Conservation (phyloP, 2,329 filamentous ascomycete species). For the Phaeosphaeriaceae sp. region DNA sequence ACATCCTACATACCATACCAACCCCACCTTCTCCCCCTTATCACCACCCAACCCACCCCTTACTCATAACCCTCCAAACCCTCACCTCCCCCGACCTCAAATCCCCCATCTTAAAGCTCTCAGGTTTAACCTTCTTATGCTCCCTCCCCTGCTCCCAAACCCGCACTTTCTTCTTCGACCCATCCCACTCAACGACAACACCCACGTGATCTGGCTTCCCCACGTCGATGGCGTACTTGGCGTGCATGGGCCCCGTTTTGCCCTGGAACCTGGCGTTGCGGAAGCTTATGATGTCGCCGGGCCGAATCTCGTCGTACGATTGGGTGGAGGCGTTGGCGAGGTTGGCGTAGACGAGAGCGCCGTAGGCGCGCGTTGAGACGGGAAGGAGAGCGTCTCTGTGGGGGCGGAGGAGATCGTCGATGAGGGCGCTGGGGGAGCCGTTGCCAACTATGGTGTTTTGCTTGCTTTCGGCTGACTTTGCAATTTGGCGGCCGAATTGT, state of each 20-base stretch:
- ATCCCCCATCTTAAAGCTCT: slow-evolving; percentile 94
- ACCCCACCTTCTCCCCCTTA: too few species aligned
- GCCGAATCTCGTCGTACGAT: slow-evolving; percentile 89
- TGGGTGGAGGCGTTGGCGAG: slow-evolving; percentile 91
- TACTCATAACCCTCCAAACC: slow-evolving; percentile 94
- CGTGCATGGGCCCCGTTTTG: slow-evolving; percentile 92
- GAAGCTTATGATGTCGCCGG: slow-evolving; percentile 90
- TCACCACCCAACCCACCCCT: slow-evolving; percentile 89
- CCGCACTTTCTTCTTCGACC: slow-evolving; percentile 95
- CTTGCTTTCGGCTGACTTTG: slow-evolving; percentile 70
- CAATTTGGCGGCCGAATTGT: slow-evolving; percentile 79
- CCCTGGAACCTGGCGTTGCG: slow-evolving; percentile 95
- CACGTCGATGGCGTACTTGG: slow-evolving; percentile 88
- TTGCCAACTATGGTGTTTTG: slow-evolving; percentile 85
- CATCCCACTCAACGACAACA: slow-evolving; percentile 95
- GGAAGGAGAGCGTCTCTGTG: slow-evolving; percentile 77
- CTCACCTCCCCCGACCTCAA: slow-evolving; percentile 92
- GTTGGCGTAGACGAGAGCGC: slow-evolving; percentile 91
- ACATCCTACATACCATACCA: too few species aligned
- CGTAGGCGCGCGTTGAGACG: slow-evolving; percentile 87
- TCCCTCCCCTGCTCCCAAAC: slow-evolving; percentile 96
- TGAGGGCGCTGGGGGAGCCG: slow-evolving; percentile 76
- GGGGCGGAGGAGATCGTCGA: slow-evolving; percentile 79
- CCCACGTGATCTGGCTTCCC: slow-evolving; percentile 89
- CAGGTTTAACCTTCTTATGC: slow-evolving; percentile 89